phyloP scores from a whole-genome alignment of 768 basidiomycete genomes.

The Tylopilus rubrobrunneus region DNA sequence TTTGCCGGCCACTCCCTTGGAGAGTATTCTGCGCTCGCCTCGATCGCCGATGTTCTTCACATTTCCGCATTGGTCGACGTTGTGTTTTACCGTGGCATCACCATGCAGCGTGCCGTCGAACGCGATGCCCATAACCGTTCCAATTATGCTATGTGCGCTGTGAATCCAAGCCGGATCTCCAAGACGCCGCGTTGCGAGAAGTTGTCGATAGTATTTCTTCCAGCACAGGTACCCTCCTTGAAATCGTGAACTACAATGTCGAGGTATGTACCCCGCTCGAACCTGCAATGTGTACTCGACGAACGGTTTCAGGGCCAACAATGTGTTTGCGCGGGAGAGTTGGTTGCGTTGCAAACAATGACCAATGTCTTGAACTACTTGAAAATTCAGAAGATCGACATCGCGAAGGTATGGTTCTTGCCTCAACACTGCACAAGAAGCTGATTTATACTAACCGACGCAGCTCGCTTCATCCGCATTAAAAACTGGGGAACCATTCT shows the following conservation, averaged over 20 bases:
- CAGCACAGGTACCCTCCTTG: conserved; percentile 76
- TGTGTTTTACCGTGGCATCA: conserved; percentile 99
- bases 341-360: too few relatives aligned
- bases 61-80: conserved; percentile 95
- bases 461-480: conserved; percentile 45
- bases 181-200: conserved; percentile 89
- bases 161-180: conserved; percentile 93
- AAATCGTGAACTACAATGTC: conserved; percentile 96
- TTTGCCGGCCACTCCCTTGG: conserved; percentile 99
- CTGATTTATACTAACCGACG: neutral
- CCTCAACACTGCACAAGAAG: neutral
- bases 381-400: conserved; percentile 96
- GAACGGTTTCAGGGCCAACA: conserved; percentile 76
- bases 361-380: conserved; percentile 96
- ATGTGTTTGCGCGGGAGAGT: conserved; percentile 98
- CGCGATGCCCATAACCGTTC: conserved; percentile 90
- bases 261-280: conserved; percentile 49
- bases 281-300: neutral
- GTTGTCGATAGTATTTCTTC: conserved; percentile 83
- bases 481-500: conserved; percentile 15
- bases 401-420: conserved; percentile 58
- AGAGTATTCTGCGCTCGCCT: conserved; percentile 97
- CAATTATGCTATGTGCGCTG: conserved; percentile 99
- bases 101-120: conserved; percentile 99
- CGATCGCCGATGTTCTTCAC: conserved; percentile 94